Conservation (phyloP, 148 eudicot genomes). For the Arbutus unedo region DNA sequence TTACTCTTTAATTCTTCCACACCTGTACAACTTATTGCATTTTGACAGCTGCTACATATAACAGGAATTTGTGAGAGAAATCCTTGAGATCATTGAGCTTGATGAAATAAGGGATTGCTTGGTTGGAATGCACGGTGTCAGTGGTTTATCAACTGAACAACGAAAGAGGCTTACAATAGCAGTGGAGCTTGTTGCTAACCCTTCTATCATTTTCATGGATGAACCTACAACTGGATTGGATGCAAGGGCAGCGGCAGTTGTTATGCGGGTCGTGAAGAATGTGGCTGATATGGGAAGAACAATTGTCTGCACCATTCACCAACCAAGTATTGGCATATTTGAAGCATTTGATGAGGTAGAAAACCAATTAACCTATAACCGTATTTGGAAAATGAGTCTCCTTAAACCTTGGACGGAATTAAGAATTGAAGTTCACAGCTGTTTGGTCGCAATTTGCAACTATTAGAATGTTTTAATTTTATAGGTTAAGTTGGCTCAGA, state of each 20-base stretch:
- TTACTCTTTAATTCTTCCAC: too few relatives aligned
- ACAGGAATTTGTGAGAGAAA: constrained; percentile 72
- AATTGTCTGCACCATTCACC: constrained; percentile 87
- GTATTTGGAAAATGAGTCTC: neutral
- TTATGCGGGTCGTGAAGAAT: constrained; percentile 74
- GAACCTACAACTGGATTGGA: constrained; percentile 92
- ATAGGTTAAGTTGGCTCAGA: neutral
- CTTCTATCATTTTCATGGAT: constrained; percentile 88
- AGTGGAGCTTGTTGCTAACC: constrained; percentile 87
- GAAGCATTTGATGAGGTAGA: constrained; percentile 90
- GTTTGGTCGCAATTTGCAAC: neutral
- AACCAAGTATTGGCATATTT: constrained; percentile 81
- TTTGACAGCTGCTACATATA: too few relatives aligned
- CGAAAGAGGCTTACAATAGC: constrained; percentile 80
- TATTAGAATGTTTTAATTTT: neutral
- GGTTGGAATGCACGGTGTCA: constrained; percentile 68
- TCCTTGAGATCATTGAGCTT: constrained; percentile 71
- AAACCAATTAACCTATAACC: neutral
- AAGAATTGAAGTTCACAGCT: neutral
- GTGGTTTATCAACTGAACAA: constrained; percentile 83
- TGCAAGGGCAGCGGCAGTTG: constrained; percentile 95
- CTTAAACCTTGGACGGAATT: neutral
- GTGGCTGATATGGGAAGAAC: constrained; percentile 72
- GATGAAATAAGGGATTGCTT: constrained; percentile 50
- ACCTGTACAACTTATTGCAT: too few relatives aligned